A percentile compares a stretch with the other conserved stretches of the same genome.
phyloP scores from a whole-genome alignment of 768 basidiomycete species.

The Ramaria rubella region DNA sequence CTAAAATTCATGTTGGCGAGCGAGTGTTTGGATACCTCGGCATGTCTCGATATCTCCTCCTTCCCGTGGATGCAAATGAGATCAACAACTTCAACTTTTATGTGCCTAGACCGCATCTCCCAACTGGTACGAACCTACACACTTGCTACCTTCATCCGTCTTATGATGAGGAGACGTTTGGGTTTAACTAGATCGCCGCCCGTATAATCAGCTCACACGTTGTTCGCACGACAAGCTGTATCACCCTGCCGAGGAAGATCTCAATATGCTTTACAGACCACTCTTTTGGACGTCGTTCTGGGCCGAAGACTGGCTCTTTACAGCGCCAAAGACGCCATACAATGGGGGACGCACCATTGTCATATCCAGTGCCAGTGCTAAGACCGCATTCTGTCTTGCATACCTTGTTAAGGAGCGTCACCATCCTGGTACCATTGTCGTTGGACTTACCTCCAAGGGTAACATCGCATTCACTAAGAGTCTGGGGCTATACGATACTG shows the following conservation, averaged over 20 bases:
- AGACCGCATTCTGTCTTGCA: slow-evolving; percentile 65
- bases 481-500: slow-evolving; percentile 51
- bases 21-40: slow-evolving; percentile 58
- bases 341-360: slow-evolving; percentile 45
- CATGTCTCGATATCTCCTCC: slow-evolving; percentile 48
- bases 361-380: slow-evolving; percentile 65
- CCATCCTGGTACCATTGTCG: slow-evolving; percentile 30
- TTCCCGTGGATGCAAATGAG: slow-evolving; percentile 44
- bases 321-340: slow-evolving; percentile 33
- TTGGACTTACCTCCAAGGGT: slow-evolving; percentile 55
- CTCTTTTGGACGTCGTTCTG: slow-evolving; percentile 73
- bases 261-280: slow-evolving; percentile 66
- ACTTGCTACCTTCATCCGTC: not conserved
- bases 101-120: slow-evolving; percentile 55
- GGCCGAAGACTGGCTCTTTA: slow-evolving; percentile 64
- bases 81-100: slow-evolving; percentile 51
- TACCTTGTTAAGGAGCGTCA: slow-evolving; percentile 37
- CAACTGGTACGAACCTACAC: slow-evolving; percentile 39
- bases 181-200: slow-evolving; percentile 44
- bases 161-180: not conserved
- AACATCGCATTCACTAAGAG: slow-evolving; percentile 50
- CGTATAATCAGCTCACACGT: slow-evolving; percentile 62
- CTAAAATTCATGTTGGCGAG: slow-evolving; percentile 46
- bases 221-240: slow-evolving; percentile 54
- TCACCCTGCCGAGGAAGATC: slow-evolving; percentile 46